Evolutionary conservation across 139 green algal genomes (phyloP).

Genomic region (Volvox africanus): DNA sequence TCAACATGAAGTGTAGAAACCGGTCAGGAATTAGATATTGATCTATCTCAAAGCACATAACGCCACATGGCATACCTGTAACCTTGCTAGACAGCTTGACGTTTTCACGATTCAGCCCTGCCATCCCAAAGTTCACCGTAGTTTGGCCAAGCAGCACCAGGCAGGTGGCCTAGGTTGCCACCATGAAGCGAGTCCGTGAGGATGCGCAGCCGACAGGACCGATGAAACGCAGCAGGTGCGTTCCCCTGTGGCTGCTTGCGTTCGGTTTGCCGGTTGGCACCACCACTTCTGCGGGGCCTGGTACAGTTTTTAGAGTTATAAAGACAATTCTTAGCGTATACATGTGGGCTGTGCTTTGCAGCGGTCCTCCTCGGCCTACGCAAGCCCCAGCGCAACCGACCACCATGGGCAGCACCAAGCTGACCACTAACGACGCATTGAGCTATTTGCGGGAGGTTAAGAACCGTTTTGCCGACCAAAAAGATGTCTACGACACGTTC

Average conservation of each 20-base stretch:
- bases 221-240: constrained; percentile 28
- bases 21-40: background rate
- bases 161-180: constrained; percentile 5
- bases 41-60: background rate
- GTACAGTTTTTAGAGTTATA: background rate
- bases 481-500: constrained; percentile 94
- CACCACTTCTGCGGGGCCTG: background rate
- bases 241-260: constrained; percentile 41
- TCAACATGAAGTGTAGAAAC: too few species aligned
- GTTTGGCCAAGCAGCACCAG: background rate
- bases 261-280: constrained; percentile 6
- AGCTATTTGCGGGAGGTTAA: constrained; percentile 83
- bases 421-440: constrained; percentile 86
- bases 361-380: constrained; percentile 26
- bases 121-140: background rate
- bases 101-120: constrained; percentile 1
- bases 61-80: background rate
- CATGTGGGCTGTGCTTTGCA: background rate
- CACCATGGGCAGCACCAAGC: constrained; percentile 47
- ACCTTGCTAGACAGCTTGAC: background rate
- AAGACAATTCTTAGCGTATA: background rate
- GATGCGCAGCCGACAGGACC: constrained; percentile 17
- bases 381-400: constrained; percentile 43
- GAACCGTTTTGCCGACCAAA: constrained; percentile 86
- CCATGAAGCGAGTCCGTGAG: constrained; percentile 44